phyloP scores from a whole-genome alignment of 2,329 filamentous ascomycete genomes.

The Aspergillus sp. region DNA sequence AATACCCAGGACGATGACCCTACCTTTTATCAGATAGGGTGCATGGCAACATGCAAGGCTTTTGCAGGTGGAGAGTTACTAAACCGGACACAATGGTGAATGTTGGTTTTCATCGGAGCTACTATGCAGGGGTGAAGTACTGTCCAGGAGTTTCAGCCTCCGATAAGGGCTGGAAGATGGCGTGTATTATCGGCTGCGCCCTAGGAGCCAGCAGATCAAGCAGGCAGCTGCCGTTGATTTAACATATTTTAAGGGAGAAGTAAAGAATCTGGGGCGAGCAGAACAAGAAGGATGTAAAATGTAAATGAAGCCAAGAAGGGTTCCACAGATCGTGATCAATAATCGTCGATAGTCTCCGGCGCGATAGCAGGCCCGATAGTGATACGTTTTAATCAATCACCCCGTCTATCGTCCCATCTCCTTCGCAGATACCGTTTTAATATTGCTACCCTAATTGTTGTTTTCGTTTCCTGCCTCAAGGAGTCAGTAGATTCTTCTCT shows the following conservation, averaged over 20 bases:
- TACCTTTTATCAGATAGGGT: background rate
- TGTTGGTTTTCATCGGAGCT: too few species aligned
- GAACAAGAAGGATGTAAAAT: background rate
- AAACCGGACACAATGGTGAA: background rate
- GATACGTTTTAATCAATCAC: slow-evolving; percentile 13
- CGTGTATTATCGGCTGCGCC: background rate
- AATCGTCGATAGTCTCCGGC: slow-evolving; percentile 20
- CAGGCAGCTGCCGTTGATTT: background rate
- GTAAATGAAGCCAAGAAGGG: slow-evolving; percentile 14
- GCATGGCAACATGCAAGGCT: background rate
- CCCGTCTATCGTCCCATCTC: slow-evolving; percentile 8
- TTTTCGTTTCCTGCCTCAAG: background rate
- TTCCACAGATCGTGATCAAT: slow-evolving; percentile 17
- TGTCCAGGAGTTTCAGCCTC: background rate
- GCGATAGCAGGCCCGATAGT: slow-evolving; percentile 14
- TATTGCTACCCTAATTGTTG: background rate
- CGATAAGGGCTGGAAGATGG: background rate
- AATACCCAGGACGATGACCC: background rate
- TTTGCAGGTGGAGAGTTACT: background rate
- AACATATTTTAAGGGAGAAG: background rate
- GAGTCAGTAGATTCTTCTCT: background rate
- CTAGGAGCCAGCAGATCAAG: background rate
- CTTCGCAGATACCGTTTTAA: background rate
- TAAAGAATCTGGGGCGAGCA: background rate
- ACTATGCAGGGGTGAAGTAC: background rate